A percentile compares a stretch with the other conserved stretches of the same genome.
These are phyloP conservation scores for Cladophialophora bantiana DNA, from an alignment of 2,329 filamentous ascomycete genomes.

Conservation along the genomic window DNA sequence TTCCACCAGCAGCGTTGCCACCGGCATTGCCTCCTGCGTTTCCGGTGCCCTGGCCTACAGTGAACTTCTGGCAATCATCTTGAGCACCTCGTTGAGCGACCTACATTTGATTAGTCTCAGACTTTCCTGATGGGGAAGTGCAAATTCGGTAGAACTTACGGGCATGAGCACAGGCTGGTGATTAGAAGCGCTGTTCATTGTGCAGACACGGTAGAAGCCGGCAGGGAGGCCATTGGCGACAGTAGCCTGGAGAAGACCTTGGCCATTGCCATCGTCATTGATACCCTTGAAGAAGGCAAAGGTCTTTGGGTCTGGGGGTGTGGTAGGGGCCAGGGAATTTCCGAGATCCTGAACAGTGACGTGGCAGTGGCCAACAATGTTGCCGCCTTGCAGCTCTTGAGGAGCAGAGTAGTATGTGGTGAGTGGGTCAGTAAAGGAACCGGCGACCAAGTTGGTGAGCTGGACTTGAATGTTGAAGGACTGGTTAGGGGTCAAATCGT, in stretches of 20 bases:
- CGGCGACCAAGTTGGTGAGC: conserved; percentile 58
- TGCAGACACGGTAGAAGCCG: conserved; percentile 71
- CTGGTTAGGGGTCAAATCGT: conserved; percentile 52
- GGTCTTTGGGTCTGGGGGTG: conserved; percentile 50
- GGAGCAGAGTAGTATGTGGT: conserved; percentile 64
- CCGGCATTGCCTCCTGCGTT: conserved; percentile 51
- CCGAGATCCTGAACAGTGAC: conserved; percentile 61
- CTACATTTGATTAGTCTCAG: conserved; percentile 24
- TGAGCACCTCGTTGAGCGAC: conserved; percentile 71
- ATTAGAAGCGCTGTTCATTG: conserved; percentile 68
- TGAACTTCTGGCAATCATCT: conserved; percentile 70
- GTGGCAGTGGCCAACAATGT: conserved; percentile 49
- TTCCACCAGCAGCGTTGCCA: conserved; percentile 57
- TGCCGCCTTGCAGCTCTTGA: conserved; percentile 55
- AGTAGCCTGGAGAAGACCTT: conserved; percentile 61
- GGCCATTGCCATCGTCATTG: conserved; percentile 64
- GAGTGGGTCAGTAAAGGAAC: conserved; percentile 62
- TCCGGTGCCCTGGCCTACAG: conserved; percentile 61
- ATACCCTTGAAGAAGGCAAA: conserved; percentile 68
- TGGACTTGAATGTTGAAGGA: conserved; percentile 59
- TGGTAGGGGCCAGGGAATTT: conserved; percentile 46
- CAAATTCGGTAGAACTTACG: conserved; percentile 29
- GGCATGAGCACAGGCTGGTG: conserved; percentile 68
- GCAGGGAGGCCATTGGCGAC: conserved; percentile 66
- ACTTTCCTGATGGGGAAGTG: background rate